Evolutionary conservation across 2,329 filamentous ascomycete species (phyloP).

Genomic region (Aquanectria penicillioides): DNA sequence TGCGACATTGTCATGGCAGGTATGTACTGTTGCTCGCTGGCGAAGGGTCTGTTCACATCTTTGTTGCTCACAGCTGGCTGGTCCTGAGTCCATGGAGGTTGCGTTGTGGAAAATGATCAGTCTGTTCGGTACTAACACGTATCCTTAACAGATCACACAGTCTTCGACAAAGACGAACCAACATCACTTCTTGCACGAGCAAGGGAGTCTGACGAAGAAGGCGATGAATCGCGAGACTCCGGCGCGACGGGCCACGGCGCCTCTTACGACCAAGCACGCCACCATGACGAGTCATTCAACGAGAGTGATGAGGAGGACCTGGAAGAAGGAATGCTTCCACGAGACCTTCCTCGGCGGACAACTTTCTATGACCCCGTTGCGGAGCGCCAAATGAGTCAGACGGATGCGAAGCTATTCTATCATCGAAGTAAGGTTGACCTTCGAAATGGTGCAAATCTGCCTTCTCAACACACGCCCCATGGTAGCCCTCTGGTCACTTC

Average conservation of each 20-base stretch:
- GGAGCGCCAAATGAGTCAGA: constrained; percentile 93
- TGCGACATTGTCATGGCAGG: constrained; percentile 34
- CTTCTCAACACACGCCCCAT: constrained; percentile 55
- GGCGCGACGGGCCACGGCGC: constrained; percentile 36
- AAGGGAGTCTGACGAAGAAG: constrained; percentile 46
- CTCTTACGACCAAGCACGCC: constrained; percentile 35
- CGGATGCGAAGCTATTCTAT: constrained; percentile 95
- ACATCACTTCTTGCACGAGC: constrained; percentile 38
- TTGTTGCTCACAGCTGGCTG: constrained; percentile 21
- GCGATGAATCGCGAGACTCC: constrained; percentile 37
- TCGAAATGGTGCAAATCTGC: constrained; percentile 50
- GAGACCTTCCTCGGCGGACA: constrained; percentile 74
- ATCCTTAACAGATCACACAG: constrained; percentile 8
- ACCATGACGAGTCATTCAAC: constrained; percentile 31
- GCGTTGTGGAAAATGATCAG: no score
- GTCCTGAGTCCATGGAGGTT: background rate
- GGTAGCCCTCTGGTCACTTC: constrained; percentile 57
- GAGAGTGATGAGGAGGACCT: constrained; percentile 45
- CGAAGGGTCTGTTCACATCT: constrained; percentile 9
- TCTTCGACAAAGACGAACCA: constrained; percentile 35
- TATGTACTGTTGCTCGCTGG: constrained; percentile 31
- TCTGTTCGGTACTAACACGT: constrained; percentile 23
- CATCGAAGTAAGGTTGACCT: constrained; percentile 81
- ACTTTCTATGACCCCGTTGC: constrained; percentile 93
- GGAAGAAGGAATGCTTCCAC: constrained; percentile 67